These are phyloP conservation scores for Simmondsia chinensis DNA, from an alignment of 148 eudicot genomes.

Conservation along the genomic window DNA sequence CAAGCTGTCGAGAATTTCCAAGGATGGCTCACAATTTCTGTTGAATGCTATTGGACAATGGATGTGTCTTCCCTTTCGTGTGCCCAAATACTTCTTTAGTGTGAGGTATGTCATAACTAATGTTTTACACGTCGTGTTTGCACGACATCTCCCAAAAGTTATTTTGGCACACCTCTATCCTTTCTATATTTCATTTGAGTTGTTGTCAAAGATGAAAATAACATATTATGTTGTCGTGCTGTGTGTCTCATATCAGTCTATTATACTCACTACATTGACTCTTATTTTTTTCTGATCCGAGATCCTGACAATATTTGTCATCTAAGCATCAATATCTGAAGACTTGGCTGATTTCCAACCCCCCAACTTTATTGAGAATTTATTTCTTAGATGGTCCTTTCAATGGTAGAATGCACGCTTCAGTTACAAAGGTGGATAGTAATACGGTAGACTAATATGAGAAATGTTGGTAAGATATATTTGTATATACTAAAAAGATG, in stretches of 20 bases:
- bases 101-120: conserved; percentile 39
- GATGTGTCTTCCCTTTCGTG: conserved; percentile 41
- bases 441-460: no score
- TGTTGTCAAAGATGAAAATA: no score
- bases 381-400: no score
- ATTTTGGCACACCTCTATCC: background rate
- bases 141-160: background rate
- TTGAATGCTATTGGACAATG: conserved; percentile 28
- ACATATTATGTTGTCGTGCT: no score
- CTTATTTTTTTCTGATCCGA: background rate
- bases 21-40: conserved; percentile 28
- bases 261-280: background rate
- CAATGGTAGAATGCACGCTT: no score
- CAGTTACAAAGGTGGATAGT: no score
- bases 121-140: background rate
- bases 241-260: background rate
- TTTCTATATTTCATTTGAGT: background rate
- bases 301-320: background rate
- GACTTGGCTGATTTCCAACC: no score
- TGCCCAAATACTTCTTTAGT: conserved; percentile 58
- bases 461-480: no score
- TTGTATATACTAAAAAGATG: no score
- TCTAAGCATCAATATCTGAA: no score
- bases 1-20: conserved; percentile 4
- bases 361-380: no score